Conservation (phyloP, 352 stramenopile genomes). For the Phytophthora idaei region DNA sequence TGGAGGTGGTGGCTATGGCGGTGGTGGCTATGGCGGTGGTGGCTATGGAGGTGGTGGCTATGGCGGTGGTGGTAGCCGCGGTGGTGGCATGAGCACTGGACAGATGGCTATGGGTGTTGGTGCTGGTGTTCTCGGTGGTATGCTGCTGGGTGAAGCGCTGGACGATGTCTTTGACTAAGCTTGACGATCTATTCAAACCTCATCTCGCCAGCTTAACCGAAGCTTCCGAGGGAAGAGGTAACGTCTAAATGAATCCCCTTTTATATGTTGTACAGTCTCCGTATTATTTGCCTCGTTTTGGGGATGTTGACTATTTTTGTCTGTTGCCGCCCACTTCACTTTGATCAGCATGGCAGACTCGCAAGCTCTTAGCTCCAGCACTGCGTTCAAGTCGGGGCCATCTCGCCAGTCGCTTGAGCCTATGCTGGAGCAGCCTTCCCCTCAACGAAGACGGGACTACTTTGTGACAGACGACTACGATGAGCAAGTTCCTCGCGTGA, state of each 20-base stretch:
- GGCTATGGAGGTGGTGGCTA: constrained; percentile 33
- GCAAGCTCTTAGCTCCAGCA: background rate
- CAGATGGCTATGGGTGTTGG: constrained; percentile 75
- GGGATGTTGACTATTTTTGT: constrained; percentile 28
- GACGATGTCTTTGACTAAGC: constrained; percentile 60
- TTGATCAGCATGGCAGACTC: constrained; percentile 19
- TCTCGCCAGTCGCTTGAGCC: constrained; percentile 17
- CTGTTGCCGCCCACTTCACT: background rate
- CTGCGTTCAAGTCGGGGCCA: constrained; percentile 12
- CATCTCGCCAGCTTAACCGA: background rate
- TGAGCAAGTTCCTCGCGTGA: constrained; percentile 5
- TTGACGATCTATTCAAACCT: constrained; percentile 1
- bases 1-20: constrained; percentile 8
- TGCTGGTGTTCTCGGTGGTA: constrained; percentile 71
- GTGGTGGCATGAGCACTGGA: constrained; percentile 39
- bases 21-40: constrained; percentile 26
- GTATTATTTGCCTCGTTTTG: background rate
- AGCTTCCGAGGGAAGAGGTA: constrained; percentile 20
- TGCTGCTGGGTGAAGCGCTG: constrained; percentile 76
- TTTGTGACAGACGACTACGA: constrained; percentile 33
- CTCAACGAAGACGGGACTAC: constrained; percentile 33
- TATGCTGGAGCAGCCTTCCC: constrained; percentile 25
- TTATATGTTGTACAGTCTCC: constrained; percentile 12
- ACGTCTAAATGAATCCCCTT: constrained; percentile 28
- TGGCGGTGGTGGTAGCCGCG: constrained; percentile 20